These are phyloP conservation scores for Tetrahymena borealis DNA, from an alignment of 73 alveolate species.

Conservation along the genomic window DNA sequence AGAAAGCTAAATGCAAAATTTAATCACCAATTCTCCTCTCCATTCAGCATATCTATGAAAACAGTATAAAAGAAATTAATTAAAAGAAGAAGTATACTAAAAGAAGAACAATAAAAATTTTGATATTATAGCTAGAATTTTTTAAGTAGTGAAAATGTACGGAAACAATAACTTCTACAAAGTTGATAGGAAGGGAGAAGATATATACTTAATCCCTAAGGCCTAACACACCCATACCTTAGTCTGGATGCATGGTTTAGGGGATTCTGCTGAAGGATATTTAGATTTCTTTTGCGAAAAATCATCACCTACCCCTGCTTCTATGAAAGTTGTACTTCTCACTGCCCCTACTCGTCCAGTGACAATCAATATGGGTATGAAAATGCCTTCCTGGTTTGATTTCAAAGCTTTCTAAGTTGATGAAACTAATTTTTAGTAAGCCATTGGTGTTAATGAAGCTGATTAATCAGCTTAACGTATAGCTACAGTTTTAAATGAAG, in stretches of 20 bases:
- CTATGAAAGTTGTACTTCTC: constrained; percentile 70
- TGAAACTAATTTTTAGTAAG: neutral
- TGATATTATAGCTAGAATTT: neutral
- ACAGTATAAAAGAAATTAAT: too few species aligned
- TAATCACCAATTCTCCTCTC: too few species aligned
- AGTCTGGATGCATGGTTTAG: constrained; percentile 93
- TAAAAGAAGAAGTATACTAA: too few species aligned
- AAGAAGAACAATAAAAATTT: neutral
- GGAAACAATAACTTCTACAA: neutral
- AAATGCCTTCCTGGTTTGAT: constrained; percentile 81
- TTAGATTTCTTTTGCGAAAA: constrained; percentile 56
- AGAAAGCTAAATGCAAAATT: too few species aligned
- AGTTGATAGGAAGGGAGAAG: neutral
- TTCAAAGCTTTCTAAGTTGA: constrained; percentile 15
- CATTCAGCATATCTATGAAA: too few species aligned
- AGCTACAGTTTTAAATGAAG: neutral
- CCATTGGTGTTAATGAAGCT: constrained; percentile 1
- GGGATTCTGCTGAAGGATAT: constrained; percentile 83
- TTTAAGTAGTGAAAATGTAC: neutral
- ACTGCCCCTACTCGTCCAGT: constrained; percentile 78
- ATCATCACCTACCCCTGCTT: constrained; percentile 1
- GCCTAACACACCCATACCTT: constrained; percentile 63
- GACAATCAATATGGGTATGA: constrained; percentile 50
- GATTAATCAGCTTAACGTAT: neutral
- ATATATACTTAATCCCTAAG: neutral